Evolutionary conservation across 768 basidiomycete genomes (phyloP).

Genomic region (Tylopilus rubrobrunneus): DNA sequence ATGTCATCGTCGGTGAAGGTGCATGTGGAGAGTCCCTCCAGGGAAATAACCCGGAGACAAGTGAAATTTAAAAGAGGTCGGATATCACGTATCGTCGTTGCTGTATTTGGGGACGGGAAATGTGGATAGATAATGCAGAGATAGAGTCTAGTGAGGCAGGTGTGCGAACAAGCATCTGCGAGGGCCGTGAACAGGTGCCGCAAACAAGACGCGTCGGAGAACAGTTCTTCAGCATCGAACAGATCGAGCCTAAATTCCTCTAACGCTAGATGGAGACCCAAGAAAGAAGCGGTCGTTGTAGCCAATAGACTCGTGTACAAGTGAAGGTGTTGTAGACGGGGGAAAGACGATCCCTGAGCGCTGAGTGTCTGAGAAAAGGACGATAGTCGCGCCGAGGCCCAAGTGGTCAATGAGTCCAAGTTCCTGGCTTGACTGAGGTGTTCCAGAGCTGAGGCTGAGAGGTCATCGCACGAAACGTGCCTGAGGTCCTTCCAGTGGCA

Average conservation of each 20-base stretch:
- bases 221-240: slow-evolving; percentile 14
- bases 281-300: slow-evolving; percentile 5
- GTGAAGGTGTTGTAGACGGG: slow-evolving; percentile 17
- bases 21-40: slow-evolving; percentile 17
- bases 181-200: slow-evolving; percentile 12
- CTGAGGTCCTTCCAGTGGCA: slow-evolving; percentile 19
- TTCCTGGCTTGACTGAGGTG: slow-evolving; percentile 11
- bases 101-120: not conserved
- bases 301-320: slow-evolving; percentile 16
- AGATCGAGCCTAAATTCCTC: slow-evolving; percentile 21
- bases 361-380: slow-evolving; percentile 3
- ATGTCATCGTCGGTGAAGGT: slow-evolving; percentile 17
- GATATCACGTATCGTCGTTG: slow-evolving; percentile 5
- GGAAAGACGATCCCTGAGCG: not conserved
- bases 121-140: slow-evolving; percentile 16
- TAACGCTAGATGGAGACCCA: slow-evolving; percentile 7
- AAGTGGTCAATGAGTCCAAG: slow-evolving; percentile 16
- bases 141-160: slow-evolving; percentile 7
- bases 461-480: slow-evolving; percentile 21
- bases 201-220: not conserved
- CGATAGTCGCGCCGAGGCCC: slow-evolving; percentile 8
- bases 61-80: slow-evolving; percentile 14
- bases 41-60: slow-evolving; percentile 8
- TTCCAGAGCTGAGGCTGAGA: slow-evolving; percentile 14
- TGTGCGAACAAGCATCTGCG: slow-evolving; percentile 9